Percentiles rank a stretch among this genome's conserved stretches.
These are phyloP conservation scores for Alternaria atra DNA, from an alignment of 2,329 filamentous ascomycete species.

Conservation along the genomic window DNA sequence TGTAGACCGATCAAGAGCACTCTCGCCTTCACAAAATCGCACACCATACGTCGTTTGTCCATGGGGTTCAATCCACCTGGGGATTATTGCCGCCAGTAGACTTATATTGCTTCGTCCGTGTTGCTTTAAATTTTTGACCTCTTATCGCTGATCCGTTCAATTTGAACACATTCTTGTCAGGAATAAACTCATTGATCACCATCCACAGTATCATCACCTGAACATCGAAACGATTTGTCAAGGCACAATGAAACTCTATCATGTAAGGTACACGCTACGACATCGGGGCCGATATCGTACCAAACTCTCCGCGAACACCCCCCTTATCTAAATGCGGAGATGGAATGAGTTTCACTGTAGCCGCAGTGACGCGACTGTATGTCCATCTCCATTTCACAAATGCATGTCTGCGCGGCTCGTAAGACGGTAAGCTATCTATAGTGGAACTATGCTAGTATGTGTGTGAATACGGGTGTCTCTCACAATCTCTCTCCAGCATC, in stretches of 20 bases:
- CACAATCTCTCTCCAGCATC: not conserved
- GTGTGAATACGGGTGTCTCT: not conserved
- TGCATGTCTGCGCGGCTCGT: slow-evolving; percentile 8
- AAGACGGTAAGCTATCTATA: not conserved
- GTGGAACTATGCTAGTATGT: not conserved
- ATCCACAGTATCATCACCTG: not conserved
- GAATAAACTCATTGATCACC: not conserved
- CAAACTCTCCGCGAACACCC: slow-evolving; percentile 10
- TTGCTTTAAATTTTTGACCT: not conserved
- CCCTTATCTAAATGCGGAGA: not conserved
- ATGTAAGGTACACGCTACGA: slow-evolving; percentile 14
- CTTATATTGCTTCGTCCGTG: not conserved
- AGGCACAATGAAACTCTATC: not conserved
- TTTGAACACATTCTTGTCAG: not conserved
- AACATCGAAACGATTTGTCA: not conserved
- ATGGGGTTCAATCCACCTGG: not conserved
- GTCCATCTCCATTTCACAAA: slow-evolving; percentile 2
- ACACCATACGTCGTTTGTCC: not conserved
- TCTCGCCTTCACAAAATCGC: not conserved
- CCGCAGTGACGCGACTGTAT: not conserved
- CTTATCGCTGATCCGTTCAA: not conserved
- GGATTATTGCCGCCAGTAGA: not conserved
- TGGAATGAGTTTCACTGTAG: not conserved
- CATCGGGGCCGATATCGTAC: slow-evolving; percentile 11
- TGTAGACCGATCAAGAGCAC: not conserved